These are phyloP conservation scores for Solanum boliviense DNA, from an alignment of 257 asterid species.

Conservation along the genomic window DNA sequence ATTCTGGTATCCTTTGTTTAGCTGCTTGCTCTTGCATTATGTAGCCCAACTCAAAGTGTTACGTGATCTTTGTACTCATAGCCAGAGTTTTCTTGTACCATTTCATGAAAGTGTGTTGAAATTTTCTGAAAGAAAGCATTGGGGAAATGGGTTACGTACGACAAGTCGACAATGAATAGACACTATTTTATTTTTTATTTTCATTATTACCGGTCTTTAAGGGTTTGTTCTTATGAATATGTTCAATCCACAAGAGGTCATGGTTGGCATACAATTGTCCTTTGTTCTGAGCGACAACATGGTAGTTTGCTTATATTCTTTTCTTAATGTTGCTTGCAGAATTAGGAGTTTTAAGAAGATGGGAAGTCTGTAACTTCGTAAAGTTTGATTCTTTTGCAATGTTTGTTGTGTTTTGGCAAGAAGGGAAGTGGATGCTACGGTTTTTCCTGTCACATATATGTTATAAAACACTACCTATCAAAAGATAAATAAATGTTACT, in stretches of 20 bases:
- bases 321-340: background rate
- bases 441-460: background rate
- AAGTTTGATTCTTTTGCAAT: background rate
- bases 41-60: background rate
- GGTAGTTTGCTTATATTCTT: background rate
- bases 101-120: background rate
- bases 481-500: background rate
- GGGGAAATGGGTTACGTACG: background rate
- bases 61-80: background rate
- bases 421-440: background rate
- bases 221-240: background rate
- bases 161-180: background rate
- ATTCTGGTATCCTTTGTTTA: background rate
- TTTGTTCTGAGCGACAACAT: background rate
- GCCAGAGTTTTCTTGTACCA: background rate
- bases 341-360: background rate
- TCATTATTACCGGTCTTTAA: background rate
- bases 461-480: background rate
- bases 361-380: background rate
- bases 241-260: background rate
- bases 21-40: background rate
- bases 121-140: background rate
- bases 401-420: background rate
- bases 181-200: background rate
- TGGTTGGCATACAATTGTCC: background rate